Evolutionary conservation across 1,139 yeast species (phyloP).

Genomic region (Blastobotrys arbuscula): DNA sequence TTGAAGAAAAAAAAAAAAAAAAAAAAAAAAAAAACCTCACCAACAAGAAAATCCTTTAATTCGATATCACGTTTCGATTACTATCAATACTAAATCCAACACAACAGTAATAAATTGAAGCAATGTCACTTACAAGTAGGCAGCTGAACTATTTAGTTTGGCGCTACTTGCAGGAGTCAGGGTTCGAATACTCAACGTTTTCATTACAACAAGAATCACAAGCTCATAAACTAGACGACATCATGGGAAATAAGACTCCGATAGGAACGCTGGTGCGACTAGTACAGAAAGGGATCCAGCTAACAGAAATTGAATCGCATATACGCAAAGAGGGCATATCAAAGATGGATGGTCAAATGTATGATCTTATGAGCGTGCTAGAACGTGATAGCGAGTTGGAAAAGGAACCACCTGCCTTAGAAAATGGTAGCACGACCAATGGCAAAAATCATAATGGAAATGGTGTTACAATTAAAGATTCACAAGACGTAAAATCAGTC

Average conservation of each 20-base stretch:
- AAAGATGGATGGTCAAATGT: constrained; percentile 24
- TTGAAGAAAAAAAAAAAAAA: too few relatives aligned
- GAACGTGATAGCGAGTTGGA: constrained; percentile 19
- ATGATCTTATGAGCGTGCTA: constrained; percentile 39
- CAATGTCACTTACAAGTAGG: constrained; percentile 75
- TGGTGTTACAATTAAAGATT: not conserved
- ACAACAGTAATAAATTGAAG: not conserved
- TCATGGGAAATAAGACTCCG: constrained; percentile 46
- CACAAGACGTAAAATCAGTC: not conserved
- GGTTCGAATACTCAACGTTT: constrained; percentile 65
- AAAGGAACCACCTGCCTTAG: constrained; percentile 13
- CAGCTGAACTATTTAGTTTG: constrained; percentile 89
- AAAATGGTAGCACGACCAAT: not conserved
- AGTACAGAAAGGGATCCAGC: constrained; percentile 81
- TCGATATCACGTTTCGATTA: not conserved
- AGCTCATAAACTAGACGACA: constrained; percentile 53
- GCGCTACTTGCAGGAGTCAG: constrained; percentile 85
- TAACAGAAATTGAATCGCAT: constrained; percentile 49
- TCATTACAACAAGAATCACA: constrained; percentile 75
- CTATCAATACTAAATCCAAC: not conserved
- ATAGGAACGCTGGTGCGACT: constrained; percentile 75
- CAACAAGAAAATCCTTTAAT: too few relatives aligned
- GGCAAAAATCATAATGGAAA: not conserved
- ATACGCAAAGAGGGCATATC: constrained; percentile 35
- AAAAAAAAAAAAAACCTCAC: too few relatives aligned